Conservation (phyloP, 257 asterid genomes). For the Marsdenia floribunda region DNA sequence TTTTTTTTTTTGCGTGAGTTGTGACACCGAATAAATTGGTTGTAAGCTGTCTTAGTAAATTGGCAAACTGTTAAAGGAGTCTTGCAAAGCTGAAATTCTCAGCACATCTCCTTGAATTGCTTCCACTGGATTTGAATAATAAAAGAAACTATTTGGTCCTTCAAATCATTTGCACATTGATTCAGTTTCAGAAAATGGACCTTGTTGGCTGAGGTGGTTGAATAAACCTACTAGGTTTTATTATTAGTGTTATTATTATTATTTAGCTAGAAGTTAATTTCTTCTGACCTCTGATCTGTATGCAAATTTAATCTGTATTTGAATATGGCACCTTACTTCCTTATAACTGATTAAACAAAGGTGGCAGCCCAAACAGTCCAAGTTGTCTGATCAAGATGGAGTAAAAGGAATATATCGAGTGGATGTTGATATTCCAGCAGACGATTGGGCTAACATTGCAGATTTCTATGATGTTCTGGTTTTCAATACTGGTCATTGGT, state of each 20-base stretch:
- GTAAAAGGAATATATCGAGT: constrained; percentile 66
- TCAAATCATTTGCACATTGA: not conserved
- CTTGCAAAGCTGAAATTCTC: not conserved
- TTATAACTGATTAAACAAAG: constrained; percentile 60
- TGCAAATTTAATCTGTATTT: constrained; percentile 14
- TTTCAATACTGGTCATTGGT: constrained; percentile 98
- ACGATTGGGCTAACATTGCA: constrained; percentile 71
- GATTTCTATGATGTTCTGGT: constrained; percentile 73
- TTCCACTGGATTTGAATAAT: not conserved
- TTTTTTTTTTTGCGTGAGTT: not conserved
- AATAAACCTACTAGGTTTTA: not conserved
- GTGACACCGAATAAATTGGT: not conserved
- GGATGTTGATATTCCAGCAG: constrained; percentile 80
- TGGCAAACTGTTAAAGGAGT: not conserved
- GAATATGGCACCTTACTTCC: constrained; percentile 46
- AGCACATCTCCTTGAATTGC: not conserved
- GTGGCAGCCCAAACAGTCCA: constrained; percentile 68
- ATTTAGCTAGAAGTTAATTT: not conserved
- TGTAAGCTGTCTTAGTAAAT: not conserved
- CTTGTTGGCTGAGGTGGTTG: not conserved
- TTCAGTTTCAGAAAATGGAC: not conserved
- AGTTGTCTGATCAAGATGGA: constrained; percentile 38
- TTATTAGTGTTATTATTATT: not conserved
- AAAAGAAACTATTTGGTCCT: not conserved
- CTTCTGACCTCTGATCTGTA: not conserved